phyloP scores from a whole-genome alignment of 1,284 basidiomycete genomes.

The Trametes sp. region DNA sequence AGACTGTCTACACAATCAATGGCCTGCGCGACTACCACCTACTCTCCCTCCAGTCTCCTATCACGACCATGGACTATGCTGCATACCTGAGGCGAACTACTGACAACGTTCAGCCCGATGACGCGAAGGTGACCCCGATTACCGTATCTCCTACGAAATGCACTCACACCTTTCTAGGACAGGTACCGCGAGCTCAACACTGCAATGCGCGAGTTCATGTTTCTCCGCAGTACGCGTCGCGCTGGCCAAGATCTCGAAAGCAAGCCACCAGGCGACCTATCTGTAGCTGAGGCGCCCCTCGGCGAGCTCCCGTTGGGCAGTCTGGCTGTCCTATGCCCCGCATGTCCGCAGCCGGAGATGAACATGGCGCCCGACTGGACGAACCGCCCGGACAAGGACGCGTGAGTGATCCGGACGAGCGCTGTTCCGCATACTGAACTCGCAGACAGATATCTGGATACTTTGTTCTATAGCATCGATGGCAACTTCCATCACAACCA shows the following conservation, averaged over 20 bases:
- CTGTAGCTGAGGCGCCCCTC: no score
- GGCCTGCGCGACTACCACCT: constrained; percentile 21
- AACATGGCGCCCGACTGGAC: constrained; percentile 34
- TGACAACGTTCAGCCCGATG: constrained; percentile 21
- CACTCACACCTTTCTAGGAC: constrained; percentile 19
- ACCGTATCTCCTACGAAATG: not conserved
- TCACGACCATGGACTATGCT: constrained; percentile 21
- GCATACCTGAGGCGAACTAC: constrained; percentile 19
- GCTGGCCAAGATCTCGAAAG: not conserved
- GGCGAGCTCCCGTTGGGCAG: not conserved
- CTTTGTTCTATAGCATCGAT: constrained; percentile 10
- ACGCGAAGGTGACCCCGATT: constrained; percentile 13
- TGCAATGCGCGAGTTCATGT: constrained; percentile 23
- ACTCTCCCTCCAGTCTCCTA: constrained; percentile 23
- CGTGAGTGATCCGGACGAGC: not conserved
- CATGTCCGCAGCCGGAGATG: constrained; percentile 32
- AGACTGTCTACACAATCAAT: constrained; percentile 24
- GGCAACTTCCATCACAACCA: constrained; percentile 26
- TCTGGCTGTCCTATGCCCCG: constrained; percentile 21
- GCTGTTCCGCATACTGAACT: not conserved
- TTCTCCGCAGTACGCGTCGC: constrained; percentile 10
- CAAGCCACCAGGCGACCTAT: no score
- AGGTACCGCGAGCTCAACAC: constrained; percentile 29
- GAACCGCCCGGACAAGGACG: not conserved
- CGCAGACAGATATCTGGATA: constrained; percentile 18